Conservation (phyloP, 305 asterid species). For the Rubia balearica region DNA sequence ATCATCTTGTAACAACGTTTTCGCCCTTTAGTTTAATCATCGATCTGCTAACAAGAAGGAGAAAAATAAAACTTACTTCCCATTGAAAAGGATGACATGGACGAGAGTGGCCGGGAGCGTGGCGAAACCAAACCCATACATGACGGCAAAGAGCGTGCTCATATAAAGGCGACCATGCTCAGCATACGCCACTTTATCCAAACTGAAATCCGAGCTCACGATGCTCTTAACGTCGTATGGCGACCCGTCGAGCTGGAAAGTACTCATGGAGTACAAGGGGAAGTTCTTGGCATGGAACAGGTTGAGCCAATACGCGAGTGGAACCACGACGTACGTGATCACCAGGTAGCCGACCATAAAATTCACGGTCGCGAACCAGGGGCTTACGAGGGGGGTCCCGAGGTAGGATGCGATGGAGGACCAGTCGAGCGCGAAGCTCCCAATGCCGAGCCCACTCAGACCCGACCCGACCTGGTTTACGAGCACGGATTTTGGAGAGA, state of each 20-base stretch:
- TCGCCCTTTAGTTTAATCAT: too few relatives aligned
- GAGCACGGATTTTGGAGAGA: conserved; percentile 28
- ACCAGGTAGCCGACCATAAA: conserved; percentile 29
- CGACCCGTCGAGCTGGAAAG: conserved; percentile 27
- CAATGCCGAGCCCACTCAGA: conserved; percentile 33
- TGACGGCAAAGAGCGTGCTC: conserved; percentile 39
- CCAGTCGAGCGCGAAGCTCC: conserved; percentile 43
- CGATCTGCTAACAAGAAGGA: background rate
- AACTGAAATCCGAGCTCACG: conserved; percentile 29
- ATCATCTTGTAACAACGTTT: background rate
- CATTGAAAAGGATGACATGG: conserved; percentile 45
- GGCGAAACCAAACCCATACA: conserved; percentile 53
- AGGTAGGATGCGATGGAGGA: conserved; percentile 31
- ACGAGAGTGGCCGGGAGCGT: conserved; percentile 37
- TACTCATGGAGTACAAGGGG: conserved; percentile 31
- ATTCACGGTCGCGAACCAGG: conserved; percentile 49
- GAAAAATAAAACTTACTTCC: conserved; percentile 31
- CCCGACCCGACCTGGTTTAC: conserved; percentile 49
- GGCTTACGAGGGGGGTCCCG: conserved; percentile 49
- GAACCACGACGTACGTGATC: conserved; percentile 29
- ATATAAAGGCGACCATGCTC: conserved; percentile 31
- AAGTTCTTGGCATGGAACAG: conserved; percentile 40
- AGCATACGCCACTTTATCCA: conserved; percentile 36
- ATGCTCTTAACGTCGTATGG: conserved; percentile 23
- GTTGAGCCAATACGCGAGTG: conserved; percentile 38